Base-by-base conservation (phyloP, 1,139 yeast species). In the Blastobotrys illinoisensis region DNA sequence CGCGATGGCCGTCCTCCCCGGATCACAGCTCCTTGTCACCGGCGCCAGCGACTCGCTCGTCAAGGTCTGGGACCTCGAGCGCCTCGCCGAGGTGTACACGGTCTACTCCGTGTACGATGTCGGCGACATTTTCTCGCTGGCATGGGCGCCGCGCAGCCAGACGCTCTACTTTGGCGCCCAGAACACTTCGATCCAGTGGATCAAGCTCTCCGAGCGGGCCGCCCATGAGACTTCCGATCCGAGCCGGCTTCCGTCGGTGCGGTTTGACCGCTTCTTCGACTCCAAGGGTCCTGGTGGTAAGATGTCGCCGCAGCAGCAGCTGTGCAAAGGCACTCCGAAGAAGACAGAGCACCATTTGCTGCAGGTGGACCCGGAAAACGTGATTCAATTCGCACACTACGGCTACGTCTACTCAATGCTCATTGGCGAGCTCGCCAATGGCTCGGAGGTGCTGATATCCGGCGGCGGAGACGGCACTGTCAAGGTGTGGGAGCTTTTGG, bases 381-480 rank as follows among this genome's bases (percentile, higher is more conserved):
- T 82, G 44, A 77, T 88, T 1, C 75, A 83, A 11, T 93, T 88
- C 70, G 97, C 99, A 1, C 99, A 93, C 67, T 83, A 87, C 66
- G 96, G 98, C 6, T 91, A 88, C 64, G 84, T 93, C 14, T 89
- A 90, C 68, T 80, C 91, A 44, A 79, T 90, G 80, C 77, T 55
- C 59, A 76, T 58, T n/a, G 63, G 62, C 46, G 59, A 48, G 51
- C 47, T 71, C 64, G 57, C 62, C 51, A 66, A 65, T n/a, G 67
- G 63, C 49, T 64, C 71, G 3, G 79, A 78, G 47, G 67, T 73
- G 9, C 66, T 85, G 5, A 71, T 83, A 3, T 77, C 86, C 3
- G 95, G 96, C 32, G 96, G 97, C 51, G 98, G 98, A 50, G 98
- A 93, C 70, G 98, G 98, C 0, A 65, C 80, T 1, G 80, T 87